These are phyloP conservation scores for Fusarium solani-melongenae DNA, from an alignment of 2,329 filamentous ascomycete species.

Conservation along the genomic window DNA sequence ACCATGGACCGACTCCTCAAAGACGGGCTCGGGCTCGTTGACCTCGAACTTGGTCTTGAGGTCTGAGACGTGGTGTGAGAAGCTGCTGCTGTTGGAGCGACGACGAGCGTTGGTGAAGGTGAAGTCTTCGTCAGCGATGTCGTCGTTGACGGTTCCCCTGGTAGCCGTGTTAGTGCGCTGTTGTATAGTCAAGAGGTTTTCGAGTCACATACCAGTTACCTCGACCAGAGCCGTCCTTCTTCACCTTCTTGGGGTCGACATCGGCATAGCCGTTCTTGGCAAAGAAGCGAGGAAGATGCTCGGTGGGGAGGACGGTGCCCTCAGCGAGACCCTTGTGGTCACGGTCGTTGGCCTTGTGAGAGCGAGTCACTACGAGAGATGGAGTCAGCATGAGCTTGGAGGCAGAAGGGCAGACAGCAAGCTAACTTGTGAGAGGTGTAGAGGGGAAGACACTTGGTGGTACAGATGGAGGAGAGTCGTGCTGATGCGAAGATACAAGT, in stretches of 20 bases:
- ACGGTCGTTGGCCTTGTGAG: slow-evolving; percentile 94
- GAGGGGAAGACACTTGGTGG: not conserved
- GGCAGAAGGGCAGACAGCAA: not conserved
- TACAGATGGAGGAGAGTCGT: not conserved
- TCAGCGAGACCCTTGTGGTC: slow-evolving; percentile 85
- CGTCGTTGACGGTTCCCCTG: slow-evolving; percentile 87
- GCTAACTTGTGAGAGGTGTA: slow-evolving; percentile 34
- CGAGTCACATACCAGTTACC: slow-evolving; percentile 83
- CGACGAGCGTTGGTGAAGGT: slow-evolving; percentile 87
- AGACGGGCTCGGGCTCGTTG: slow-evolving; percentile 88
- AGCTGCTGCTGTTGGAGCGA: slow-evolving; percentile 89
- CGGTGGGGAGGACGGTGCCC: slow-evolving; percentile 74
- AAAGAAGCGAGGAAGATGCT: slow-evolving; percentile 91
- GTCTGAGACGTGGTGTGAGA: slow-evolving; percentile 75
- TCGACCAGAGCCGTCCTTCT: slow-evolving; percentile 94
- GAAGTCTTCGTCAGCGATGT: slow-evolving; percentile 86
- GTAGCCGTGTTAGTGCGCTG: slow-evolving; percentile 27
- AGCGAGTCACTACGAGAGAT: slow-evolving; percentile 83
- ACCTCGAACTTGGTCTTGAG: slow-evolving; percentile 98
- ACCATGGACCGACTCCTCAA: slow-evolving; percentile 87
- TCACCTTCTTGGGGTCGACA: slow-evolving; percentile 89
- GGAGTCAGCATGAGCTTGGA: slow-evolving; percentile 20
- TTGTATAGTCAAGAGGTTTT: not conserved
- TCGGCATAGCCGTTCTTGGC: slow-evolving; percentile 86
- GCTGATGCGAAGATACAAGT: slow-evolving; percentile 8